Evolutionary conservation across 2,329 filamentous ascomycete genomes (phyloP).

Genomic region (Cytospora schulzeri): DNA sequence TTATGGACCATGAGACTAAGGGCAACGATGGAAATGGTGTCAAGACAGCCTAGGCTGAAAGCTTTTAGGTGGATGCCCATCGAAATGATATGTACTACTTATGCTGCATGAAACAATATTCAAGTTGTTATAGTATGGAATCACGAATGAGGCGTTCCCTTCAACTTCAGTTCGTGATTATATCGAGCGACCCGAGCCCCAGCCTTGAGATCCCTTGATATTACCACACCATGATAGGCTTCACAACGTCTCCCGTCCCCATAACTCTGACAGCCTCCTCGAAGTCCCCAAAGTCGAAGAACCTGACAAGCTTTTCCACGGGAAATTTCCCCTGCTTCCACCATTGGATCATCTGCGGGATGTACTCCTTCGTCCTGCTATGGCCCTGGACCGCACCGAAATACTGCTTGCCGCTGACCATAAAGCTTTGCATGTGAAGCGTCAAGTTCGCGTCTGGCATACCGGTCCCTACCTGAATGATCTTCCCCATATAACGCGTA

Average conservation of each 20-base stretch:
- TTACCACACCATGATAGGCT: conserved; percentile 30
- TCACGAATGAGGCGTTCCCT: too few relatives aligned
- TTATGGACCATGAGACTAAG: conserved; percentile 9
- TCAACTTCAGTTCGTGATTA: not conserved
- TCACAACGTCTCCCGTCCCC: conserved; percentile 29
- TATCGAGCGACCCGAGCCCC: not conserved
- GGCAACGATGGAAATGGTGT: not conserved
- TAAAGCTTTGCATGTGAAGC: conserved; percentile 47
- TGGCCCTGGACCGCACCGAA: conserved; percentile 42
- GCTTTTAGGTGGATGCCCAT: not conserved
- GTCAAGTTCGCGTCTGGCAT: conserved; percentile 45
- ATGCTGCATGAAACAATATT: not conserved
- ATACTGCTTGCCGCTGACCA: conserved; percentile 50
- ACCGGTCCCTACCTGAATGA: conserved; percentile 53
- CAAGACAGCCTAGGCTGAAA: conserved; percentile 6
- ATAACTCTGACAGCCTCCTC: conserved; percentile 27
- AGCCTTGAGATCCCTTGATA: not conserved
- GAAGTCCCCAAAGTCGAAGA: conserved; percentile 28
- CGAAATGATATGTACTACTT: not conserved
- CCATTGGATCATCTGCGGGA: conserved; percentile 30
- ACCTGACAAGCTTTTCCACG: conserved; percentile 29
- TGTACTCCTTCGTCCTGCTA: conserved; percentile 44
- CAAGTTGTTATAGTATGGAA: too few relatives aligned
- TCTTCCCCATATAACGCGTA: conserved; percentile 47
- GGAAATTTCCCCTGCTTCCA: conserved; percentile 30